A percentile compares a stretch with the other conserved stretches of the same genome.
Conservation (phyloP, 2,329 filamentous ascomycete genomes). For the Alternaria dauci region DNA sequence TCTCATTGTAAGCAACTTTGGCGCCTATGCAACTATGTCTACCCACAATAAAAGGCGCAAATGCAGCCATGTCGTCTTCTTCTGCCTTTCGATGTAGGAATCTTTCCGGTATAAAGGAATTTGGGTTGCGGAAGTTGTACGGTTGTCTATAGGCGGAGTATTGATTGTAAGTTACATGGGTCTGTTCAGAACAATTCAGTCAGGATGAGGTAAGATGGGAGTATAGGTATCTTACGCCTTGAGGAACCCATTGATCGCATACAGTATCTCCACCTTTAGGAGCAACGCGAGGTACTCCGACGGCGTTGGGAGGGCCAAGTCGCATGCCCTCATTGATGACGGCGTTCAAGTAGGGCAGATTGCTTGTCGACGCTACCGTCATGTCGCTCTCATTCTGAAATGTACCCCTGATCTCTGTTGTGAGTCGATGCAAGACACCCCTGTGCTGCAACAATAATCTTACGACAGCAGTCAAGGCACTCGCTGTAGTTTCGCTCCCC, state of each 20-base stretch:
- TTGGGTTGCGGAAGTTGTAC: constrained; percentile 40
- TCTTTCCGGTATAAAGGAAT: constrained; percentile 47
- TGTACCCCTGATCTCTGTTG: constrained; percentile 31
- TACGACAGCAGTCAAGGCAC: constrained; percentile 47
- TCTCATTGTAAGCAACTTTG: constrained; percentile 42
- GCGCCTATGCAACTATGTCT: constrained; percentile 40
- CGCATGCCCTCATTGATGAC: constrained; percentile 53
- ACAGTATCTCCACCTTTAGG: constrained; percentile 35
- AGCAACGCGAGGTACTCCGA: constrained; percentile 31
- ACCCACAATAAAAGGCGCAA: constrained; percentile 41
- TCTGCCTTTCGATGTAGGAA: constrained; percentile 31
- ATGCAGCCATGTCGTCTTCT: constrained; percentile 32
- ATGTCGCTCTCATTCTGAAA: constrained; percentile 40
- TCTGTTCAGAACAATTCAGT: constrained; percentile 13
- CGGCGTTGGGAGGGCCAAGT: constrained; percentile 30
- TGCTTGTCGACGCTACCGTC: constrained; percentile 23
- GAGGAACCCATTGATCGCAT: constrained; percentile 33
- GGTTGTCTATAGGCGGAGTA: constrained; percentile 36
- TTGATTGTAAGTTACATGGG: constrained; percentile 43
- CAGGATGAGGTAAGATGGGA: background rate
- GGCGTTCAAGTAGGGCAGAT: constrained; percentile 40
- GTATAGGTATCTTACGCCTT: constrained; percentile 23
- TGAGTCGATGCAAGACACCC: constrained; percentile 35
- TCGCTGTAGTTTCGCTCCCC: constrained; percentile 56
- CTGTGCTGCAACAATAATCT: constrained; percentile 45